Evolutionary conservation across 2,329 filamentous ascomycete species (phyloP).

Genomic region (Coniochaeta pulveracea): DNA sequence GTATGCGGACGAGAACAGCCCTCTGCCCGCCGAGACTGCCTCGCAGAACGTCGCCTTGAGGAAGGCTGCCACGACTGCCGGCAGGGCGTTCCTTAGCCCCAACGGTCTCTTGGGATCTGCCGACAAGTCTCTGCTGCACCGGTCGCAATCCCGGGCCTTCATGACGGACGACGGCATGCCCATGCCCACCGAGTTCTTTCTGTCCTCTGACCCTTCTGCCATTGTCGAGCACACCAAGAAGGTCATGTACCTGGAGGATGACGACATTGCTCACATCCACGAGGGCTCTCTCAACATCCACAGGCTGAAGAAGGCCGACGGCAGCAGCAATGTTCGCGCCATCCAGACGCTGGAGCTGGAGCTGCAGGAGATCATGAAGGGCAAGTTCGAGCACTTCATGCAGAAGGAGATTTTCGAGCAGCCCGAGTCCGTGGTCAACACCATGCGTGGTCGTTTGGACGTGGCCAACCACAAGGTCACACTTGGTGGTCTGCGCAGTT

Average conservation of each 20-base stretch:
- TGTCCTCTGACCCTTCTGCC: conserved; percentile 95
- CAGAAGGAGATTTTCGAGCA: conserved; percentile 99
- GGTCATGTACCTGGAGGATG: conserved; percentile 98
- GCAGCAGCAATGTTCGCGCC: conserved; percentile 89
- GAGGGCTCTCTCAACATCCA: conserved; percentile 99
- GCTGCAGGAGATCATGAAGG: conserved; percentile 99
- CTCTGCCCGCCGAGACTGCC: conserved; percentile 84
- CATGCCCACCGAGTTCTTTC: conserved; percentile 98
- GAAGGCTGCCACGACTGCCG: conserved; percentile 74
- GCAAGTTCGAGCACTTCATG: conserved; percentile 99
- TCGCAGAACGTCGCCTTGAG: conserved; percentile 95
- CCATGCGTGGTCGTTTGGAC: conserved; percentile 97
- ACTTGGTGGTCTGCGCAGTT: conserved; percentile 88
- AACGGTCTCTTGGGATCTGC: conserved; percentile 69
- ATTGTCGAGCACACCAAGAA: conserved; percentile 99
- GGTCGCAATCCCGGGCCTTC: conserved; percentile 96
- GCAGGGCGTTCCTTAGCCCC: conserved; percentile 55
- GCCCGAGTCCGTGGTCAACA: conserved; percentile 98
- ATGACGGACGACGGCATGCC: conserved; percentile 97
- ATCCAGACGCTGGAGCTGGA: conserved; percentile 99
- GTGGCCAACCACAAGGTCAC: conserved; percentile 89
- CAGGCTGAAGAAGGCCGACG: conserved; percentile 92
- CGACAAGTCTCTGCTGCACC: conserved; percentile 96
- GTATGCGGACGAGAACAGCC: conserved; percentile 74
- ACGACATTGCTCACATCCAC: conserved; percentile 99